Conservation (phyloP, 202 grass and related monocot genomes). For the Miscanthus sacchariflorus region DNA sequence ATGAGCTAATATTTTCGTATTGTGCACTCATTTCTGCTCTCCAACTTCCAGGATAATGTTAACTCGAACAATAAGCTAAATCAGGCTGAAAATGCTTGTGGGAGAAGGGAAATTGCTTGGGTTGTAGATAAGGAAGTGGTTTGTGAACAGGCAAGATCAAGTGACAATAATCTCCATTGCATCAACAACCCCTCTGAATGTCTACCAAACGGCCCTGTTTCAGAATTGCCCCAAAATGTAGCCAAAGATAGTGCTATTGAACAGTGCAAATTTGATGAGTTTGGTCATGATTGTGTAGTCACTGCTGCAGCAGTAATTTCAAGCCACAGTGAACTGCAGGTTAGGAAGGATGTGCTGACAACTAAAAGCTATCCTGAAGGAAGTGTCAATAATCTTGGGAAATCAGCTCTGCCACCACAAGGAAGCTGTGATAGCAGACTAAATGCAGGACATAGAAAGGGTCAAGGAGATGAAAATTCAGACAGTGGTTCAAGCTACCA, state of each 20-base stretch:
- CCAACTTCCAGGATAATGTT: conserved; percentile 56
- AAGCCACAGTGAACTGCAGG: conserved; percentile 21
- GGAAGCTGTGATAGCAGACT: conserved; percentile 41
- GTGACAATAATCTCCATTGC: conserved; percentile 30
- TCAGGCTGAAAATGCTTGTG: conserved; percentile 30
- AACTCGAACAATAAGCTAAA: conserved; percentile 42
- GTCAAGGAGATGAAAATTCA: conserved; percentile 52
- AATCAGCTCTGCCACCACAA: conserved; percentile 27
- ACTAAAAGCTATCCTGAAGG: conserved; percentile 35
- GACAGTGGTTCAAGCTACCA: conserved; percentile 45
- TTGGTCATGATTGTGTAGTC: conserved; percentile 26
- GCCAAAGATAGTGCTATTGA: conserved; percentile 16
- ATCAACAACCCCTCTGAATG: conserved; percentile 28
- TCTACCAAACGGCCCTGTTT: conserved; percentile 25
- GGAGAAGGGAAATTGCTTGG: conserved; percentile 36
- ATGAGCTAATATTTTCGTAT: background rate
- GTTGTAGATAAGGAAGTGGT: conserved; percentile 40
- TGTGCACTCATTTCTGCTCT: conserved; percentile 36
- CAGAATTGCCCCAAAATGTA: conserved; percentile 27
- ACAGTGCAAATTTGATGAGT: conserved; percentile 13
- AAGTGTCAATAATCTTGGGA: conserved; percentile 34
- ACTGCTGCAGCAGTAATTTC: conserved; percentile 16
- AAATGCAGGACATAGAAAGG: conserved; percentile 27
- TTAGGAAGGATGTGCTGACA: conserved; percentile 35
- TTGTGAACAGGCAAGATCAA: conserved; percentile 45